These are phyloP conservation scores for Pleurotus tuoliensis DNA, from an alignment of 768 basidiomycete species.

Conservation along the genomic window DNA sequence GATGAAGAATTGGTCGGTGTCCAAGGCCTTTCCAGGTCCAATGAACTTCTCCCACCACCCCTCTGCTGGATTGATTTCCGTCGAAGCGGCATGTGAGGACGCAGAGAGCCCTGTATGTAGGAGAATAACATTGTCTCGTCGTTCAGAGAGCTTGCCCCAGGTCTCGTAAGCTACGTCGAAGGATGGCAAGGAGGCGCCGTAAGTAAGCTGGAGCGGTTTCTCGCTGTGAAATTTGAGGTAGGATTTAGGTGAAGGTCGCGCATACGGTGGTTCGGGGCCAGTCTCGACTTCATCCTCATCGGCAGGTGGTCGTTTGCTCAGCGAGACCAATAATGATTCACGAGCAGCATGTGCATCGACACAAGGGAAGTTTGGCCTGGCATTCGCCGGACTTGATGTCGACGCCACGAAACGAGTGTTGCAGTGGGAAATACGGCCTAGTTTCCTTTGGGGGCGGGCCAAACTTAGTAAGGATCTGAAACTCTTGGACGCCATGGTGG, in stretches of 20 bases:
- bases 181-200: slow-evolving; percentile 49
- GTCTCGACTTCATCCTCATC: slow-evolving; percentile 24
- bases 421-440: background rate
- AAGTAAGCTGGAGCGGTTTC: slow-evolving; percentile 59
- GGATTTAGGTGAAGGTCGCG: slow-evolving; percentile 68
- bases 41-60: slow-evolving; percentile 99
- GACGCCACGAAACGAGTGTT: background rate
- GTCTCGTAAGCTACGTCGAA: slow-evolving; percentile 96
- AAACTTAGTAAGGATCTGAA: background rate
- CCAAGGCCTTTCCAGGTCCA: slow-evolving; percentile 89
- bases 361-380: slow-evolving; percentile 55
- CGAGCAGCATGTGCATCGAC: slow-evolving; percentile 79
- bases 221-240: slow-evolving; percentile 69
- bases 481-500: background rate
- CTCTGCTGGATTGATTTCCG: slow-evolving; percentile 65
- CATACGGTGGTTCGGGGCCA: slow-evolving; percentile 82
- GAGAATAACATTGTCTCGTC: slow-evolving; percentile 84
- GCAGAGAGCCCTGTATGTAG: slow-evolving; percentile 96
- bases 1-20: slow-evolving; percentile 89
- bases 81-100: slow-evolving; percentile 91
- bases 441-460: background rate
- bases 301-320: background rate
- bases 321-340: slow-evolving; percentile 42
- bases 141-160: slow-evolving; percentile 85
- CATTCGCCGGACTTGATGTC: slow-evolving; percentile 1